phyloP scores from a whole-genome alignment of 2,329 filamentous ascomycete genomes.

The Botrytis hyacinthi region DNA sequence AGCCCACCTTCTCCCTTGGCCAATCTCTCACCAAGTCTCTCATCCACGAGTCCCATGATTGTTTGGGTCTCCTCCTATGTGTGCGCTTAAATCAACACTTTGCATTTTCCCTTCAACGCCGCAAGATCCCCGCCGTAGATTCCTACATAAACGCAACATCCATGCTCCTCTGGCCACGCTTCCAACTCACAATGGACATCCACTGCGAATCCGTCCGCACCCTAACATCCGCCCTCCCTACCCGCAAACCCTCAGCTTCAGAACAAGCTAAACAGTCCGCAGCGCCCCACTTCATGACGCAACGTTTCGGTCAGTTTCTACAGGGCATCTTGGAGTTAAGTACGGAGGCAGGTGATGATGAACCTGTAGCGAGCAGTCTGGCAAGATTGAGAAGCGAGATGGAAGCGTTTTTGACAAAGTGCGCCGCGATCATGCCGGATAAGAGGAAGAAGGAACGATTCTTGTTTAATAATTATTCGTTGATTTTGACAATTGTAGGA shows the following conservation, averaged over 20 bases:
- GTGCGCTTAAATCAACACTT: conserved; percentile 91
- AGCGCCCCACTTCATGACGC: conserved; percentile 87
- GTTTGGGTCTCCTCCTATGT: conserved; percentile 82
- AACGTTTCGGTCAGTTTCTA: conserved; percentile 91
- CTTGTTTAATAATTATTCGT: conserved; percentile 91
- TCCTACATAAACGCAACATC: conserved; percentile 90
- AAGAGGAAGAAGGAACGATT: conserved; percentile 81
- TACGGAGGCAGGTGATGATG: conserved; percentile 88
- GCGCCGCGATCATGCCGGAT: conserved; percentile 74
- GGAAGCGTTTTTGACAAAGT: conserved; percentile 75
- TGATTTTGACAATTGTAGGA: conserved; percentile 89
- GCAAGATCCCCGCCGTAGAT: conserved; percentile 85
- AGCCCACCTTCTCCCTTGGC: conserved; percentile 83
- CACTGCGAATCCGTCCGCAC: conserved; percentile 83
- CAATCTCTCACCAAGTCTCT: conserved; percentile 73
- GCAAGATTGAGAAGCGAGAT: conserved; percentile 75
- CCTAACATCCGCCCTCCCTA: conserved; percentile 52
- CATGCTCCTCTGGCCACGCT: conserved; percentile 94
- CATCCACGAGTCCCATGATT: conserved; percentile 75
- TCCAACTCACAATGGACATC: conserved; percentile 89
- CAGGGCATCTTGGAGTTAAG: conserved; percentile 82
- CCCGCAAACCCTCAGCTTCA: conserved; percentile 45
- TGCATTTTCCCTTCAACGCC: conserved; percentile 88
- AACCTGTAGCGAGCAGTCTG: conserved; percentile 82
- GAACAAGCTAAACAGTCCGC: conserved; percentile 64